Evolutionary conservation across 257 asterid genomes (phyloP), one percentile per base, ranked within the genome.

Genomic region (Nicotiana tomentosiformis): DNA sequence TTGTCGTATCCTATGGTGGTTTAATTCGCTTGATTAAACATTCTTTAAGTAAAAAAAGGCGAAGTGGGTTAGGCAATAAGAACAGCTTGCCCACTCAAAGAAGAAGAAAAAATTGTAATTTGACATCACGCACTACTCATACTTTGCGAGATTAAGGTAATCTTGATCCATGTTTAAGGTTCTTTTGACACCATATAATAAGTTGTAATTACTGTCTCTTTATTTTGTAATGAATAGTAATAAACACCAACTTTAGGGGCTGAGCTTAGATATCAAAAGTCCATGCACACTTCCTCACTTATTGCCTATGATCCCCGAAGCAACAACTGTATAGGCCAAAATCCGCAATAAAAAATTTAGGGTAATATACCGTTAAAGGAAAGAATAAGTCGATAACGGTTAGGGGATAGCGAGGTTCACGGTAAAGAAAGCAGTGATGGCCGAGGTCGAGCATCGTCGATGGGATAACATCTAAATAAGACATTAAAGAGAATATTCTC

Each of bases 41-140:
- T 43, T 72, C 10, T 49, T 14, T 14, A 49, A 49, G 39, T 46
- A 16, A 58, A 14, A 72, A 51, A 51, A 14, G 14, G 46, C 53
- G 64, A 26, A 76, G 80, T 76, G 80, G 80, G 80, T 76, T 76
- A 51, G 80, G 80, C 80, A 76, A 51, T 39, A 76, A 51, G 46
- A 76, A 51, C 80, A 76, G 46, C 46, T 51, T 76, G 64, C 64
- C 39, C 80, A 76, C 64, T 51, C 64, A 76, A 51, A 51, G 46
- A 76, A 76, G 64, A 6, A 5, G 49, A 49, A 4, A 53, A 14
- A 23, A n/a, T 12, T 51, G 46, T 76, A 1, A 26, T 49, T 49
- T 74, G 23, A 26, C 51, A 49, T 51, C 17, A 51, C 53, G 62
- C 80, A 26, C 80, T 49, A 49, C 80, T 74, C 80, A 26, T 74